These are phyloP conservation scores for Planoprotostelium fungivorum DNA, from an alignment of 78 protist species.

Conservation along the genomic window DNA sequence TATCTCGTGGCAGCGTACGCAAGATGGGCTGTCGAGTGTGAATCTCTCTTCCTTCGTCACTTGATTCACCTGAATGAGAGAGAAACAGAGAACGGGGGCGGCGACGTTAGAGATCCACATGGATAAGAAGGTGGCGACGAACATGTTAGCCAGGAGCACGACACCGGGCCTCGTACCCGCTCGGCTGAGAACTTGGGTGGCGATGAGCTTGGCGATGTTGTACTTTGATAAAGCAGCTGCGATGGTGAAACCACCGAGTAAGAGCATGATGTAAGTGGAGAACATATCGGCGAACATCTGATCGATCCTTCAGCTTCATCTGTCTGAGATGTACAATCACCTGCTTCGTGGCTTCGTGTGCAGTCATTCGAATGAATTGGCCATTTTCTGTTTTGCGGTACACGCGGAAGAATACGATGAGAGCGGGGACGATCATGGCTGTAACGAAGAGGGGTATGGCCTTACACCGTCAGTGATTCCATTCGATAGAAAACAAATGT, in stretches of 20 bases:
- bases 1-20: neutral
- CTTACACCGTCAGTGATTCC: neutral
- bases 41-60: neutral
- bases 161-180: neutral
- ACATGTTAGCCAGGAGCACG: neutral
- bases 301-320: too few relatives aligned
- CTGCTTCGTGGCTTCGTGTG: neutral
- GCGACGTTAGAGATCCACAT: neutral
- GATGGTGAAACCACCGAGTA: neutral
- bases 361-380: too few relatives aligned
- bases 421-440: neutral
- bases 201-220: neutral
- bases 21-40: neutral
- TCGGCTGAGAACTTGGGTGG: neutral
- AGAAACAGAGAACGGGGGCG: neutral
- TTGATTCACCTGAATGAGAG: neutral
- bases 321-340: too few relatives aligned
- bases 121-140: neutral
- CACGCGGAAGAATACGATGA: neutral
- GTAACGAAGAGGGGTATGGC: neutral
- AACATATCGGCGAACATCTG: neutral
- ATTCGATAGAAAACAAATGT: neutral
- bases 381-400: neutral
- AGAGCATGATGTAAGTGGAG: neutral
- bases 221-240: neutral